Percentiles rank a stretch among this genome's conserved stretches.
Conservation (phyloP, 1,284 basidiomycete species). For the Inonotus hispidus region DNA sequence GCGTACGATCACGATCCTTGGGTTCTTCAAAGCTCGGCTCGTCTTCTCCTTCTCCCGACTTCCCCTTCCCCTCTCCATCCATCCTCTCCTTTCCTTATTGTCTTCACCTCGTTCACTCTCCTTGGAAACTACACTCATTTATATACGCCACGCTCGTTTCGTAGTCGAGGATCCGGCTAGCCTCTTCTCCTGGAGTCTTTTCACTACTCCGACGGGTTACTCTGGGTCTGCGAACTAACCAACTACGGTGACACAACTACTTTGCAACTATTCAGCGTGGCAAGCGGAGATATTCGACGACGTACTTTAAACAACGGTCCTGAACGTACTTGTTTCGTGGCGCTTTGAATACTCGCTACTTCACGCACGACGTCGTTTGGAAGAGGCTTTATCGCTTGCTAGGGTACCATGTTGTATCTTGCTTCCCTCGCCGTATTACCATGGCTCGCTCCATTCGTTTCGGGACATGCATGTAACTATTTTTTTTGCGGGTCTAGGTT, state of each 20-base stretch:
- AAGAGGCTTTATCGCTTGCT: not conserved
- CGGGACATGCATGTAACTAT: constrained; percentile 8
- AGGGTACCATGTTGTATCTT: not conserved
- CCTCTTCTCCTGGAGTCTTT: not conserved
- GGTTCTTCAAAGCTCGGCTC: not conserved
- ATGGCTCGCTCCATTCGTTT: not conserved
- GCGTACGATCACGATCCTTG: no score
- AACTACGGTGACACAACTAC: not conserved
- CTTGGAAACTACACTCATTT: not conserved
- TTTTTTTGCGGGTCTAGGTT: constrained; percentile 1
- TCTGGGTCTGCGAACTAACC: not conserved
- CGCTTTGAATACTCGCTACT: not conserved
- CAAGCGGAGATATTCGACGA: not conserved
- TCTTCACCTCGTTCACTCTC: not conserved
- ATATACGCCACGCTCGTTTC: not conserved
- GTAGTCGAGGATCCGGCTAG: not conserved
- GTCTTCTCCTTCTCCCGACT: not conserved
- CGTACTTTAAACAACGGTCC: not conserved
- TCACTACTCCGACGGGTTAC: not conserved
- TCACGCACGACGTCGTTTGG: not conserved
- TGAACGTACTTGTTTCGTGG: not conserved
- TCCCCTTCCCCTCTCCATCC: not conserved
- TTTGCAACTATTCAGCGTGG: not conserved
- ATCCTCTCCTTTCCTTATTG: not conserved
- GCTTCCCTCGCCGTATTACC: not conserved